A percentile compares a stretch with the other conserved stretches of the same genome.
Conservation (phyloP, 169 alveolate species). For the Cyclospora cayetanensis region DNA sequence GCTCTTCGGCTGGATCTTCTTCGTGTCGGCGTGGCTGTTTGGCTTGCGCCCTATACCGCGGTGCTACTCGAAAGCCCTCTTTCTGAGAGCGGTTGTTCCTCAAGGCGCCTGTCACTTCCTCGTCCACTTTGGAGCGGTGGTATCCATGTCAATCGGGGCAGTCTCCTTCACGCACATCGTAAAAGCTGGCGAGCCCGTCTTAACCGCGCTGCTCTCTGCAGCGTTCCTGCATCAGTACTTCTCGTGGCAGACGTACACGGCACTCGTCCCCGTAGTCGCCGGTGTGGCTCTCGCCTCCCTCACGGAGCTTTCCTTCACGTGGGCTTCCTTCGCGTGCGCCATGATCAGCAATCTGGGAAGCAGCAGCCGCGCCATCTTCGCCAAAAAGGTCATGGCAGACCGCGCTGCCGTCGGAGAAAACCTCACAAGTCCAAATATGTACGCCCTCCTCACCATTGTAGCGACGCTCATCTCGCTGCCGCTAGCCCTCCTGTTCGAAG, state of each 20-base stretch:
- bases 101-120: conserved; percentile 83
- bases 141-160: conserved; percentile 85
- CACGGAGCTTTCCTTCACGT: conserved; percentile 83
- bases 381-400: conserved; percentile 79
- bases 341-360: conserved; percentile 84
- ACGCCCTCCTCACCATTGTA: conserved; percentile 81
- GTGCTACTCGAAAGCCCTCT: conserved; percentile 71
- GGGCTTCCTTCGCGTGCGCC: conserved; percentile 84
- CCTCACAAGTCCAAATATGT: conserved; percentile 79
- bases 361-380: conserved; percentile 71
- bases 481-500: conserved; percentile 78
- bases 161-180: conserved; percentile 87
- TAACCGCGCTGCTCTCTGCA: conserved; percentile 83
- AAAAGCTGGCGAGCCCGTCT: conserved; percentile 87
- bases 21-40: conserved; percentile 31
- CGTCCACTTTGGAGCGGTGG: conserved; percentile 87
- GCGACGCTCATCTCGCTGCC: conserved; percentile 83
- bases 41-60: conserved; percentile 48
- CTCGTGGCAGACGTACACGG: conserved; percentile 77
- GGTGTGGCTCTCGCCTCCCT: conserved; percentile 84
- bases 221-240: conserved; percentile 76
- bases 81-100: conserved; percentile 78
- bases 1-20: conserved; percentile 77
- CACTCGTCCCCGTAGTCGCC: conserved; percentile 81
- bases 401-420: conserved; percentile 81